These are phyloP conservation scores for Barnettozyma hawaiiensis DNA, from an alignment of 1,139 yeast species.

Conservation along the genomic window DNA sequence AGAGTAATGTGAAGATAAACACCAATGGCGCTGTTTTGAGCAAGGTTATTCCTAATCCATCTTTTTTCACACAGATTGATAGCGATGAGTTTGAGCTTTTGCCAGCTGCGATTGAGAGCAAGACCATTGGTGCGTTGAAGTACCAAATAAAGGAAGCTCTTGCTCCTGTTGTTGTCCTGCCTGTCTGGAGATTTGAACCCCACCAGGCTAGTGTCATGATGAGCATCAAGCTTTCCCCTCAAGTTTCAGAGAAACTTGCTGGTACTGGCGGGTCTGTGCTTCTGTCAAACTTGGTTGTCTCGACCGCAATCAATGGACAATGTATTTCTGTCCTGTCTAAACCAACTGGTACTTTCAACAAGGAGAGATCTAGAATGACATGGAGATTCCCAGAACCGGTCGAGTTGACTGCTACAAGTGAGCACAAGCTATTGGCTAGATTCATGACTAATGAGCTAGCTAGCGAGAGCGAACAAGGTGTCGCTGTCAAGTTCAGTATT, in stretches of 20 bases:
- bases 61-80: constrained; percentile 32
- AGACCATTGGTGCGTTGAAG: constrained; percentile 71
- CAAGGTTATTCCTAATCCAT: constrained; percentile 33
- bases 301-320: constrained; percentile 52
- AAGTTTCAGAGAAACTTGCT: constrained; percentile 38
- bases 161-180: constrained; percentile 69
- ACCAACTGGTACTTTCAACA: constrained; percentile 86
- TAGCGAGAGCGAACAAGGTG: constrained; percentile 63
- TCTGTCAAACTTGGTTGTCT: constrained; percentile 59
- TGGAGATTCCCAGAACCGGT: constrained; percentile 66
- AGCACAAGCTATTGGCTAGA: constrained; percentile 65
- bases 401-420: constrained; percentile 35
- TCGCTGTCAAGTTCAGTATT: constrained; percentile 55
- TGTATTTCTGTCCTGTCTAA: constrained; percentile 74
- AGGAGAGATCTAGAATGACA: constrained; percentile 76
- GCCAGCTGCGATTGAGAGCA: constrained; percentile 38
- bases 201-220: constrained; percentile 83
- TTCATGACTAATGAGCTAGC: constrained; percentile 61
- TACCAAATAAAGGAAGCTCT: constrained; percentile 47
- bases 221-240: constrained; percentile 55
- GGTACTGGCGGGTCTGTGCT: constrained; percentile 24
- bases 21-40: constrained; percentile 27
- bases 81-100: constrained; percentile 29
- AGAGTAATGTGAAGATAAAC: constrained; percentile 30
- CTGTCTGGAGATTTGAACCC: constrained; percentile 84